A percentile compares a stretch with the other conserved stretches of the same genome.
phyloP scores from a whole-genome alignment of 106 monocot species.

The Alisma plantagoaquatica region DNA sequence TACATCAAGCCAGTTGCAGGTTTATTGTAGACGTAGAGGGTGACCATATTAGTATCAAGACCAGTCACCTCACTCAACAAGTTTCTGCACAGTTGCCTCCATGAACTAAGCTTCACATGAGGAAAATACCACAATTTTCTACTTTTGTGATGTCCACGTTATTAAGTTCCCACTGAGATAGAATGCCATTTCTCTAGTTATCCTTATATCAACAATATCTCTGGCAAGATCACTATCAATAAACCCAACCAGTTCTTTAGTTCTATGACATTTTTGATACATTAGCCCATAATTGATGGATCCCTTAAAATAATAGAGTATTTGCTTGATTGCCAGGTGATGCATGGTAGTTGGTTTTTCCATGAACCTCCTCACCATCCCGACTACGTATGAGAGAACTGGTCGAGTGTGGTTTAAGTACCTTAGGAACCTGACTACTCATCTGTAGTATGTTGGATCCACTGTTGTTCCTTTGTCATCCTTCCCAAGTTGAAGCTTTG shows the following conservation, averaged over 20 bases:
- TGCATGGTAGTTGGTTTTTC: conserved; percentile 8
- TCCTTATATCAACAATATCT: too few relatives aligned
- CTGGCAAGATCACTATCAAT: neutral
- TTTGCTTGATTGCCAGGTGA: conserved; percentile 18
- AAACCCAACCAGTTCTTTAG: neutral
- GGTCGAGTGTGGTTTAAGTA: conserved; percentile 9
- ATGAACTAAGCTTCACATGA: too few relatives aligned
- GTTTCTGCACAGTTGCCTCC: neutral
- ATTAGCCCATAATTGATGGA: too few relatives aligned
- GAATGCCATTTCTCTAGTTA: too few relatives aligned
- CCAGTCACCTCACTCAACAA: neutral
- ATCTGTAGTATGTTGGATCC: conserved; percentile 12
- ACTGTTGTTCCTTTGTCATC: conserved; percentile 4
- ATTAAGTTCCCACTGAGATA: too few relatives aligned
- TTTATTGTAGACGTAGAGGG: neutral
- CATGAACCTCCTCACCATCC: too few relatives aligned
- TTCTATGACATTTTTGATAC: too few relatives aligned
- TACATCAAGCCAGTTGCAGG: too few relatives aligned
- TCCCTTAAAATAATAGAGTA: conserved; percentile 9
- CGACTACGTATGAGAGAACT: conserved; percentile 8
- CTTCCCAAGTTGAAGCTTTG: conserved; percentile 1
- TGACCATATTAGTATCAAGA: neutral
- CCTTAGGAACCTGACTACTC: conserved; percentile 1
- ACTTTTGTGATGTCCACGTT: too few relatives aligned
- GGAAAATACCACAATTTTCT: too few relatives aligned